Evolutionary conservation across 2,329 filamentous ascomycete genomes (phyloP), one percentile per base, ranked within the genome.

Genomic region (Chaetomium sp.): DNA sequence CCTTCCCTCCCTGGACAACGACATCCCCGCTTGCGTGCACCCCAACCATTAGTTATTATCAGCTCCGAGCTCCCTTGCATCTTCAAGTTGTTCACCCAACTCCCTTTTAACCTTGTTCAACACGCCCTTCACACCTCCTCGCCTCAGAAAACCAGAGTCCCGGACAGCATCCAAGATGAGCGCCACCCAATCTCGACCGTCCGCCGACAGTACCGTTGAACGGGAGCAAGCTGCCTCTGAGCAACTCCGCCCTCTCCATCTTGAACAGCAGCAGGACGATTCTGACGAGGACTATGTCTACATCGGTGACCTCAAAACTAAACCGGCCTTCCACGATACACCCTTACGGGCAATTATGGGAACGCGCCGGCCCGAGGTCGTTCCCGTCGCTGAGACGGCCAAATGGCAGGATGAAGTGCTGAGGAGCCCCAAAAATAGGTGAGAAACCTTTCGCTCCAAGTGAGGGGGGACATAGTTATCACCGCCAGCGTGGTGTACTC

Each of bases 321-420:
- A 41, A 6, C 37, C 14, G 48, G 12, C 34, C 9, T 12, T 34
- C 37, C 37, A 42, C n/a, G 19, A 3, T 27, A 27, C 19, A 27
- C 19, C 19, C 19, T 27, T 27, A 27, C 19, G 19, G 19, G 48
- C 37, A 4, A 10, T 58, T 5, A n/a, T 50, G n/a, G 59, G 67
- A 33, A 38, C 54, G 7, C 68, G 66, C 51, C 57, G 70, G 42
- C 70, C 74, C 1, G 72, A 78, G 64, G 69, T 70, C 53, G 73
- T 89, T 3, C 78, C 78, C 1, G 68, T 82, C 10, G 67, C 74
- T 10, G 69, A 76, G 5, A 73, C 84, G 9, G 70, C 75, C 56
- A 68, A 77, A 48, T 87, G 85, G 84, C 81, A 87, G 70, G 75
- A 76, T 49, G 72, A 78, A 62, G 72, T 88, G 37, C 74, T 89